Percentiles rank a stretch among this genome's conserved stretches.
Evolutionary conservation across 345 rosid genomes (phyloP).

Genomic region (Lepidium aucheri): DNA sequence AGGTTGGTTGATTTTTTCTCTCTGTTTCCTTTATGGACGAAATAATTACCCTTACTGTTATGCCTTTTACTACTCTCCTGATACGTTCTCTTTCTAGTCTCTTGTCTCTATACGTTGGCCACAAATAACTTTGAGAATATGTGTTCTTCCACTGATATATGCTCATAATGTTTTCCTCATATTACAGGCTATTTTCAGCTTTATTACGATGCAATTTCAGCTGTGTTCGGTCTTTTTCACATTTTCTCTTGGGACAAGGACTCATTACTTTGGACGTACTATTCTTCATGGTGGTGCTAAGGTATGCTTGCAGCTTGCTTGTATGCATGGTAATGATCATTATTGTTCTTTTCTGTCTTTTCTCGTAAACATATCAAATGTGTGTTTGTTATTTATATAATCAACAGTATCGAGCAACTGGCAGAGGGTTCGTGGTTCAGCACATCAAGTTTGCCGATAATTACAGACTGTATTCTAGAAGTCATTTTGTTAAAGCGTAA

Average conservation of each 20-base stretch:
- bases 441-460: slow-evolving; percentile 98
- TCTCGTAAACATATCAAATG: slow-evolving; percentile 5
- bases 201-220: slow-evolving; percentile 96
- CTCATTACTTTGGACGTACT: slow-evolving; percentile 99
- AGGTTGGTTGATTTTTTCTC: slow-evolving; percentile 45
- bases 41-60: background rate
- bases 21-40: background rate
- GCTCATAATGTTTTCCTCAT: slow-evolving; percentile 3
- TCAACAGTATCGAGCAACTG: slow-evolving; percentile 92
- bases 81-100: background rate
- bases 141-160: background rate
- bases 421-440: slow-evolving; percentile 96
- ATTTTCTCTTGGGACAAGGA: slow-evolving; percentile 90
- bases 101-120: background rate
- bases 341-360: background rate
- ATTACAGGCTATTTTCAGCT: slow-evolving; percentile 91
- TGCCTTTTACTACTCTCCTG: background rate
- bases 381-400: slow-evolving; percentile 11
- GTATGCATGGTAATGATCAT: background rate
- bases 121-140: background rate
- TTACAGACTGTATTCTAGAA: slow-evolving; percentile 94
- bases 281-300: slow-evolving; percentile 99
- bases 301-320: slow-evolving; percentile 32
- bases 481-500: slow-evolving; percentile 98
- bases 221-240: slow-evolving; percentile 97